Evolutionary conservation across 768 basidiomycete species (phyloP), one percentile per base, ranked within the genome.

Genomic region (Termitomyces sp.): DNA sequence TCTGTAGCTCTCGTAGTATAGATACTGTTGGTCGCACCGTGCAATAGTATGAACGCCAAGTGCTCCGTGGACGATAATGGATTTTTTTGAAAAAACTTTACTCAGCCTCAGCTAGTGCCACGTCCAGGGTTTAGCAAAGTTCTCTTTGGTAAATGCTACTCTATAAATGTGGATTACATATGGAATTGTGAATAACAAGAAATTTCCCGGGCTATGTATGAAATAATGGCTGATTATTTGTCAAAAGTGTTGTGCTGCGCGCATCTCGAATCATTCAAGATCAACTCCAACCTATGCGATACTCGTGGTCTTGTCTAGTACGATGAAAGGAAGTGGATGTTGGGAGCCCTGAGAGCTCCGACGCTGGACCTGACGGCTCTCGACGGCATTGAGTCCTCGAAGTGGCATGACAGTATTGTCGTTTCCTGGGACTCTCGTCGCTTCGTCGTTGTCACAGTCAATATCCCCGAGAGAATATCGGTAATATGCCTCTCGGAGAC

Each of bases 401-500:
- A 58, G 37, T 24, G 50, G 55, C 26, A 59, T 56, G 40, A 18
- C n/a, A 20, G 33, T 26, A 40, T 24, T 34, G 26, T 34, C 22
- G 20, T 26, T 18, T 32, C 27, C 40, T 24, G 7, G 1, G 14
- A 39, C 33, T 20, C 43, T 52, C 6, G 58, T 49, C 3, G 32
- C 3, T 44, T 56, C 45, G 14, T 53, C 55, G 37, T 43, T 53
- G 13, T 20, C 48, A n/a, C 27, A 34, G 26, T 43, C 50, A 0
- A 48, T 32, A 36, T 62, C 53, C 3, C 47, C 39, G 3, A 42
- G 34, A 22, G 53, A 51, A 51, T 59, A 60, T 18, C 50, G 44
- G 48, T 72, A 72, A 56, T 71, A 72, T 6, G 64, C 65, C 40
- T 56, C 57, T 4, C 69, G 70, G 26, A 73, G 65, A 46, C 65